Conservation (phyloP, 176 grass and related monocot genomes). For the Calamus simplicifolius region DNA sequence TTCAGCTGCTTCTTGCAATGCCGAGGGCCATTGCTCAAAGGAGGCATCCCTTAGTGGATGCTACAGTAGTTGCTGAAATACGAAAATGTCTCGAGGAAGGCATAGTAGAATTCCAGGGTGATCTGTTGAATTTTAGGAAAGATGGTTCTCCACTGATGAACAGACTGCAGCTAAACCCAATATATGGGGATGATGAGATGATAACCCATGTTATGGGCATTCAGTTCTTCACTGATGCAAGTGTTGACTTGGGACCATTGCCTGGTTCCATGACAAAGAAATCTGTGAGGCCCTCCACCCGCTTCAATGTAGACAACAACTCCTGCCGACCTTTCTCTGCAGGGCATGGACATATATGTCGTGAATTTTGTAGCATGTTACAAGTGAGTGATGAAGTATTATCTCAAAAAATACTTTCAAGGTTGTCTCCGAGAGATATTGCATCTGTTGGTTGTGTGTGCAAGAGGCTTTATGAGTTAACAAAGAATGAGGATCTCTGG, state of each 20-base stretch:
- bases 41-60: slow-evolving; percentile 71
- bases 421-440: slow-evolving; percentile 13
- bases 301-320: slow-evolving; percentile 34
- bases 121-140: slow-evolving; percentile 85
- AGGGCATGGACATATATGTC: slow-evolving; percentile 18
- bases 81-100: slow-evolving; percentile 55
- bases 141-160: slow-evolving; percentile 87
- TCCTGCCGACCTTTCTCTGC: slow-evolving; percentile 25
- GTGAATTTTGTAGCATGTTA: slow-evolving; percentile 10
- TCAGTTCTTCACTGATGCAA: slow-evolving; percentile 75
- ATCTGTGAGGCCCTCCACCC: slow-evolving; percentile 27
- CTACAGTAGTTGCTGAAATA: slow-evolving; percentile 53
- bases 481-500: slow-evolving; percentile 17
- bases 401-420: slow-evolving; percentile 16
- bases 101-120: slow-evolving; percentile 62
- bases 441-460: slow-evolving; percentile 19
- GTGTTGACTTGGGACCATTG: slow-evolving; percentile 66
- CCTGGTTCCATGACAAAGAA: slow-evolving; percentile 46
- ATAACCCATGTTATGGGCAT: slow-evolving; percentile 83
- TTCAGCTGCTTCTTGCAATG: slow-evolving; percentile 87
- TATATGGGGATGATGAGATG: slow-evolving; percentile 71
- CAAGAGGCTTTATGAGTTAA: slow-evolving; percentile 5
- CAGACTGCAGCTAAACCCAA: slow-evolving; percentile 66
- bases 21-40: slow-evolving; percentile 80
- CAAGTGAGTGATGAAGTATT: slow-evolving; percentile 13